Evolutionary conservation across 768 basidiomycete species (phyloP).

Genomic region (Rhizopogon sp.): DNA sequence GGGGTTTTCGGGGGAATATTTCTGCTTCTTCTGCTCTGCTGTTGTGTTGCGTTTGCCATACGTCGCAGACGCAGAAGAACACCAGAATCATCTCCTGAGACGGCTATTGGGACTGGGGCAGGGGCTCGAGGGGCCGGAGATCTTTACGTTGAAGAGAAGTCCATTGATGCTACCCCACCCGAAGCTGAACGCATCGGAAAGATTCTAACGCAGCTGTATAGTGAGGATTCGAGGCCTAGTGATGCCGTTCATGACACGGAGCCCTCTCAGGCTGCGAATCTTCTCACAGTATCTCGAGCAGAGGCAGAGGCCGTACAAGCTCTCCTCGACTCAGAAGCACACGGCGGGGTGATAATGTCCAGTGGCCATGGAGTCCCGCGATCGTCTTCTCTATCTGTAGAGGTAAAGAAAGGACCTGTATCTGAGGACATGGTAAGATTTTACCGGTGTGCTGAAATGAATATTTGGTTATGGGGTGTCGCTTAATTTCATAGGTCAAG

Average conservation of each 20-base stretch:
- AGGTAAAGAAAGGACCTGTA: neutral
- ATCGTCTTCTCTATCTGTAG: neutral
- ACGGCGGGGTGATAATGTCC: neutral
- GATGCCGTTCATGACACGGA: neutral
- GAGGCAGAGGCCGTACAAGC: neutral
- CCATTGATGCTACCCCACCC: too few relatives aligned
- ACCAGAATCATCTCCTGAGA: neutral
- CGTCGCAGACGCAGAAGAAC: constrained; percentile 8
- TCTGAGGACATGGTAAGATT: neutral
- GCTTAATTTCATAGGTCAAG: neutral
- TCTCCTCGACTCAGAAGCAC: neutral
- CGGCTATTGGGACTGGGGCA: neutral
- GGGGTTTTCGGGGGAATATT: constrained; percentile 16
- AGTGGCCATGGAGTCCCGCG: neutral
- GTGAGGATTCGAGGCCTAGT: too few relatives aligned
- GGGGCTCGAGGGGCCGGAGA: neutral
- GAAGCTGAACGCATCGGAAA: too few relatives aligned
- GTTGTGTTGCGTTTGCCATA: constrained; percentile 7
- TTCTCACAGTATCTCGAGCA: neutral
- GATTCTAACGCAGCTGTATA: too few relatives aligned
- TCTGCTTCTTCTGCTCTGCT: constrained; percentile 10
- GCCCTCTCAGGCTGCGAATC: neutral
- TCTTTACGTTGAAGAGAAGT: neutral
- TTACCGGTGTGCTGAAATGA: neutral
- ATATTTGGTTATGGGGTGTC: too few relatives aligned